Conservation (phyloP, 1,284 basidiomycete species). For the Irpex sp. region DNA sequence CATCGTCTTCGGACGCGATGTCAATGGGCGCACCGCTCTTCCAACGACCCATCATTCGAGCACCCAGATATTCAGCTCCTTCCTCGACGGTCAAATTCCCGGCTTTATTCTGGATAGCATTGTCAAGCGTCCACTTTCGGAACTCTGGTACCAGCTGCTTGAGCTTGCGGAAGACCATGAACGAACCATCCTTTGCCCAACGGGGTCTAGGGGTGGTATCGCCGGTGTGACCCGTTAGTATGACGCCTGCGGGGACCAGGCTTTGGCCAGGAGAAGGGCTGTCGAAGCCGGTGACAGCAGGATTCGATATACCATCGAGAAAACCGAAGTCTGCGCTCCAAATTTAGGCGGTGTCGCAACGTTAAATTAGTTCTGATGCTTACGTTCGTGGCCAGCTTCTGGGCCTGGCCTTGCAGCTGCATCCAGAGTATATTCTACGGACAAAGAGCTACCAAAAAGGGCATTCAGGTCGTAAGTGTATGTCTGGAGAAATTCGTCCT, state of each 20-base stretch:
- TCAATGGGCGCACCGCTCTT: conserved; percentile 45
- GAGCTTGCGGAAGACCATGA: conserved; percentile 52
- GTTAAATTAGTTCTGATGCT: neutral
- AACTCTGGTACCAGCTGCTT: conserved; percentile 55
- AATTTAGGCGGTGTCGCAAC: neutral
- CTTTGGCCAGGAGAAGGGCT: conserved; percentile 32
- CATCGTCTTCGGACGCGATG: conserved; percentile 6
- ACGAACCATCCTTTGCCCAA: conserved; percentile 51
- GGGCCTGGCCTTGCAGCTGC: conserved; percentile 9
- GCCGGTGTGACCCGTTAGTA: conserved; percentile 30
- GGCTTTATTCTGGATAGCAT: conserved; percentile 34
- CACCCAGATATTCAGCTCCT: conserved; percentile 47
- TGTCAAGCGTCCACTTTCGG: conserved; percentile 41
- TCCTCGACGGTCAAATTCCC: conserved; percentile 34
- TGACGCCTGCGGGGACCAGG: conserved; percentile 27
- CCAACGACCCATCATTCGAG: conserved; percentile 55
- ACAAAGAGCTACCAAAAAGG: conserved; percentile 7
- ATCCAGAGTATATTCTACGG: neutral
- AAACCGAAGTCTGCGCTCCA: conserved; percentile 28
- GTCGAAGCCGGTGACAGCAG: conserved; percentile 32
- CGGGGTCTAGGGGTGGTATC: conserved; percentile 29
- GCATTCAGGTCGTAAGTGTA: conserved; percentile 3
- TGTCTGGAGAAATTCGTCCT: conserved; percentile 1
- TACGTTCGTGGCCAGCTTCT: conserved; percentile 13
- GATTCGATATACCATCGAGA: conserved; percentile 39